Evolutionary conservation across 176 grass and related monocot genomes (phyloP).

Genomic region (Ensete ventricosum): DNA sequence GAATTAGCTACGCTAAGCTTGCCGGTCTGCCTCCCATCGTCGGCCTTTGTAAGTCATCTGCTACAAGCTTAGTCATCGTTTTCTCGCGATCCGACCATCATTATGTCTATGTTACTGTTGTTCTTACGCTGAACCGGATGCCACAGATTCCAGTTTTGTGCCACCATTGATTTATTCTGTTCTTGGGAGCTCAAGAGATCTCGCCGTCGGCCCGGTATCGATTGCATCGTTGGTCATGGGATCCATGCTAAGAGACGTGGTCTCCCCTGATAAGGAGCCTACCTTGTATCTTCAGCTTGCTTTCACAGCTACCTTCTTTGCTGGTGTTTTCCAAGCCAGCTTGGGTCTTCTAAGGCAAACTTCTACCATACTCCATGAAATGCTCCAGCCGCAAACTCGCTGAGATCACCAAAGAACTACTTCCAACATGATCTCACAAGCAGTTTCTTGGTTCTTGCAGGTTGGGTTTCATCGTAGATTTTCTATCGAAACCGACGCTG

Average conservation of each 20-base stretch:
- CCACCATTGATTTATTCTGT: slow-evolving; percentile 88
- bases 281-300: slow-evolving; percentile 81
- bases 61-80: neutral
- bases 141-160: slow-evolving; percentile 86
- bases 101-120: neutral
- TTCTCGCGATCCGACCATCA: neutral
- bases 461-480: slow-evolving; percentile 88
- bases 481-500: slow-evolving; percentile 80
- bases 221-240: slow-evolving; percentile 98
- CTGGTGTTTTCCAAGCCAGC: slow-evolving; percentile 82
- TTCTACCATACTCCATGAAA: neutral
- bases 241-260: slow-evolving; percentile 70
- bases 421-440: neutral
- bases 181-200: slow-evolving; percentile 77
- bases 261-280: slow-evolving; percentile 71
- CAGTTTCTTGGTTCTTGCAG: slow-evolving; percentile 4
- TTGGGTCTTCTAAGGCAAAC: slow-evolving; percentile 66
- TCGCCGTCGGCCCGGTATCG: slow-evolving; percentile 87
- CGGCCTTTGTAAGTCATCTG: slow-evolving; percentile 58
- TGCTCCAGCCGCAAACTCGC: neutral
- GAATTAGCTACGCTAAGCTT: slow-evolving; percentile 98
- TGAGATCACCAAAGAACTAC: neutral
- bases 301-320: slow-evolving; percentile 95
- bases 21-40: slow-evolving; percentile 91
- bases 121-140: neutral